Evolutionary conservation across 2,329 filamentous ascomycete species (phyloP).

Genomic region (Dactylellina cionopaga): DNA sequence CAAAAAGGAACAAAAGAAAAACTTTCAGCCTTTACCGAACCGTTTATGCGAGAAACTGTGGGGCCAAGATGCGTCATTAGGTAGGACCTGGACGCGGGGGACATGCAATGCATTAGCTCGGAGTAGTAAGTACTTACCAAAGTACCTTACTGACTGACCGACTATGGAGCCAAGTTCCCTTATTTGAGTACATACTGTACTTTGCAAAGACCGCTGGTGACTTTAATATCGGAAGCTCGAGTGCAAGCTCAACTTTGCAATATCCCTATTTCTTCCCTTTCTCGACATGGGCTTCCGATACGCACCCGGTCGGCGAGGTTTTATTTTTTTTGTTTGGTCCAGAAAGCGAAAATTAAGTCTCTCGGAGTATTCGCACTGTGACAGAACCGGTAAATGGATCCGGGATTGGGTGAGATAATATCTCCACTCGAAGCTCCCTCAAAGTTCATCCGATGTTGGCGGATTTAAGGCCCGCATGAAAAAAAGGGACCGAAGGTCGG

Average conservation of each 20-base stretch:
- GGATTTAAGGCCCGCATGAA: constrained; percentile 46
- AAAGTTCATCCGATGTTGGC: constrained; percentile 53
- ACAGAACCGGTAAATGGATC: constrained; percentile 35
- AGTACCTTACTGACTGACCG: not conserved
- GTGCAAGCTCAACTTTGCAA: too few relatives aligned
- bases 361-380: constrained; percentile 3
- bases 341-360: constrained; percentile 5
- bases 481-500: not conserved
- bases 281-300: not conserved
- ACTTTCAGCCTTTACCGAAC: constrained; percentile 12
- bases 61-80: constrained; percentile 32
- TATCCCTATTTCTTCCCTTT: not conserved
- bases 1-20: not conserved
- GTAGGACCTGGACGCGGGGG: not conserved
- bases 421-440: constrained; percentile 13
- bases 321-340: not conserved
- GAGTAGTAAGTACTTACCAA: not conserved
- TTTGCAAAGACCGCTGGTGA: not conserved
- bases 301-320: not conserved
- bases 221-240: constrained; percentile 9
- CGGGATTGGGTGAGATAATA: constrained; percentile 33
- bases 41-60: constrained; percentile 22
- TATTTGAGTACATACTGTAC: too few relatives aligned
- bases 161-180: not conserved
- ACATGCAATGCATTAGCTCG: not conserved